Evolutionary conservation across 805 yeast species (phyloP), one percentile per base, ranked within the genome.

Genomic region (Metschnikowia borealis): DNA sequence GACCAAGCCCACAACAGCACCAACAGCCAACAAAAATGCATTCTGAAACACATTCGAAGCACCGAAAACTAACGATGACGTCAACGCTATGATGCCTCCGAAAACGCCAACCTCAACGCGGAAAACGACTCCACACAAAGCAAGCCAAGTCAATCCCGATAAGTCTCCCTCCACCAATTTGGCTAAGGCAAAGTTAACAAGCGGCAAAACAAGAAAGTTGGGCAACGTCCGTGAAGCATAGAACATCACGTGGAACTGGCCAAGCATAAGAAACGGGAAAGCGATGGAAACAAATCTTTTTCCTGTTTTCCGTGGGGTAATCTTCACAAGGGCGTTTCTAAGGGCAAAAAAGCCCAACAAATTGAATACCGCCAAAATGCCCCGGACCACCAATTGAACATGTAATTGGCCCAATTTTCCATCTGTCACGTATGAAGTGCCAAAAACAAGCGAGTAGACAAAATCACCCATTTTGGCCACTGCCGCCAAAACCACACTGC

Each of bases 201-300:
- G 61, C 3, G 97, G 97, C 48, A 92, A 70, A 2, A 87, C 90
- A 50, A 91, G 70, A 58, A 85, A 86, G 66, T 92, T 92, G n/a
- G 97, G 97, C 51, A 92, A 72, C 0, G 96, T 82, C 57, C 97
- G 75, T 2, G 96, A 77, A n/a, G 87, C 74, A 63, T 92, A 92
- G 69, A 74, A 92, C 52, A 85, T 68, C 17, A 89, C 54, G 63
- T 92, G 97, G 69, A 91, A 92, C 63, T 90, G 94, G 7, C 86
- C 65, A 49, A 79, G 67, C 37, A 76, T 73, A 50, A 90, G 74
- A 2, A 85, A 50, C 20, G 78, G 70, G 61, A 77, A 89, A 85
- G 82, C 81, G 10, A 75, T 65, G 1, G 56, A 10, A 5, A 66
- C 66, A 35, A 50, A 38, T 48, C 36, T 33, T 35, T 39, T 53